Evolutionary conservation across 148 eudicot species (phyloP).

Genomic region (Nepenthes gracilis): DNA sequence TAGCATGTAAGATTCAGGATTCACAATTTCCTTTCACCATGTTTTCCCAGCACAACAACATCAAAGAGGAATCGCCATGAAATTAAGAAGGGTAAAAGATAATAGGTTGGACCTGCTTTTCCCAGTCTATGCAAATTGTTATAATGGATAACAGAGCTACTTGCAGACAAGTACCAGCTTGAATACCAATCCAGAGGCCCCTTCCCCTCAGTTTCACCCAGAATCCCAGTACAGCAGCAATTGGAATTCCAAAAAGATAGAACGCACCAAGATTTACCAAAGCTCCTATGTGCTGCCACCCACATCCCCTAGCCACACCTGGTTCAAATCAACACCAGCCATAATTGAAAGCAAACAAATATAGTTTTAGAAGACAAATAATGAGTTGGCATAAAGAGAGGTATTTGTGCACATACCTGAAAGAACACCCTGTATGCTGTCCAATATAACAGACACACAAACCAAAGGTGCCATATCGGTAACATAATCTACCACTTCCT

Average conservation of each 20-base stretch:
- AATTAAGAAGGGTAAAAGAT: neutral
- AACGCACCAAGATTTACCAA: constrained; percentile 47
- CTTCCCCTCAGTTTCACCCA: constrained; percentile 36
- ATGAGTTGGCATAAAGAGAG: neutral
- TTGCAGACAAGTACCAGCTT: neutral
- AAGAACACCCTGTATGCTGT: constrained; percentile 17
- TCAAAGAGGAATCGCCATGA: neutral
- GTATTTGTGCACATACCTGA: constrained; percentile 9
- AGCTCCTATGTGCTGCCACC: constrained; percentile 66
- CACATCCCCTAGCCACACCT: constrained; percentile 71
- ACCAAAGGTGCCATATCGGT: constrained; percentile 19
- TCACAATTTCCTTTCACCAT: no score
- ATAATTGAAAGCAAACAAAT: neutral
- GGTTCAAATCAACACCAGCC: neutral
- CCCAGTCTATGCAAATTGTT: constrained; percentile 6
- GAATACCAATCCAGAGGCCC: constrained; percentile 21
- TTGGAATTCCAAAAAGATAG: constrained; percentile 52
- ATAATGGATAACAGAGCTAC: constrained; percentile 1
- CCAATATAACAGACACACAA: constrained; percentile 13
- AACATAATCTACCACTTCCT: constrained; percentile 23
- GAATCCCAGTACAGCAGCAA: constrained; percentile 38
- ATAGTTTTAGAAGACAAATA: neutral
- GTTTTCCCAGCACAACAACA: neutral
- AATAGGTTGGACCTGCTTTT: neutral
- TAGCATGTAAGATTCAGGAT: no score